Evolutionary conservation across 176 grass and related monocot genomes (phyloP).

Genomic region (Zea mays): DNA sequence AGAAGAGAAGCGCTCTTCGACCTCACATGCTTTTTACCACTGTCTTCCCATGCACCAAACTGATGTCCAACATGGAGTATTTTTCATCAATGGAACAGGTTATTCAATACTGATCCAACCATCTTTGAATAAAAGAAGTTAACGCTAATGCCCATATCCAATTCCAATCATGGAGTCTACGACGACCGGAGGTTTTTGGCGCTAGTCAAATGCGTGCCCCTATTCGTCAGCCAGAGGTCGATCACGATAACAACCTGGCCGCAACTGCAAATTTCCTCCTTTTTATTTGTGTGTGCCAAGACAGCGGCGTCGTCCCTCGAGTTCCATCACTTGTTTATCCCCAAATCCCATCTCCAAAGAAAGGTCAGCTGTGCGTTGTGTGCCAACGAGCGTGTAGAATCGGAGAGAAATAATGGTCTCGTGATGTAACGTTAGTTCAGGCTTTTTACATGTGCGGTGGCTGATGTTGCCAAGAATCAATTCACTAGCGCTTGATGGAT

Average conservation of each 20-base stretch:
- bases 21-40: neutral
- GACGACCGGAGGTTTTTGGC: neutral
- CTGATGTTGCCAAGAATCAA: conserved; percentile 29
- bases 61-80: neutral
- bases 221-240: conserved; percentile 5
- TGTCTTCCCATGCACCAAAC: neutral
- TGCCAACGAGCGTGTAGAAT: neutral
- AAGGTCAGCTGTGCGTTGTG: neutral
- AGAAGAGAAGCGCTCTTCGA: neutral
- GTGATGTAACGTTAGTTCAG: conserved; percentile 43
- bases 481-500: conserved; percentile 26
- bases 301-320: neutral
- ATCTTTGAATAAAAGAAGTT: neutral
- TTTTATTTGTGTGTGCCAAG: neutral
- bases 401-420: conserved; percentile 15
- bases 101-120: conserved; percentile 1
- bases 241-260: neutral
- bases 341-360: neutral
- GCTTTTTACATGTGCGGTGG: conserved; percentile 6
- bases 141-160: neutral
- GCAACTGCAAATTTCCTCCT: neutral
- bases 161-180: conserved; percentile 19
- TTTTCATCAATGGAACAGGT: neutral
- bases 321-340: conserved; percentile 19
- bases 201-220: conserved; percentile 15